These are phyloP conservation scores for Orychophragmus violaceus DNA, from an alignment of 345 rosid species.

Conservation along the genomic window DNA sequence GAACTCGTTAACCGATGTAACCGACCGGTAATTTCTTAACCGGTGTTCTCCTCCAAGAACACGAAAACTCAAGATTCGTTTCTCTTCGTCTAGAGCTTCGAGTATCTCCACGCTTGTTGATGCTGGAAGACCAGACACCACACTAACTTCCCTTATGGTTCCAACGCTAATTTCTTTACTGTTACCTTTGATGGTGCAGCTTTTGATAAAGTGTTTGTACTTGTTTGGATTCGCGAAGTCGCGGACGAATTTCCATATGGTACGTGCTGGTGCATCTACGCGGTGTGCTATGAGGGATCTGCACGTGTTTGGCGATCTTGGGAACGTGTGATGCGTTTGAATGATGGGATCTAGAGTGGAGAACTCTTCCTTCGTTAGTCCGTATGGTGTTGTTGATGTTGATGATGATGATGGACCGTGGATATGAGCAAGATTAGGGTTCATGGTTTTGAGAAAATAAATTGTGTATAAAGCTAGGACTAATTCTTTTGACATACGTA, in stretches of 20 bases:
- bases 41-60: constrained; percentile 33
- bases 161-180: constrained; percentile 21
- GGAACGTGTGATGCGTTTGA: constrained; percentile 19
- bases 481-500: constrained; percentile 12
- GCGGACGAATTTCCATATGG: constrained; percentile 25
- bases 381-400: constrained; percentile 11
- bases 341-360: constrained; percentile 20
- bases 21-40: constrained; percentile 30
- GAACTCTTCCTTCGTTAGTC: constrained; percentile 18
- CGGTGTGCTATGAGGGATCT: constrained; percentile 27
- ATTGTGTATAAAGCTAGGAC: constrained; percentile 4
- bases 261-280: constrained; percentile 23
- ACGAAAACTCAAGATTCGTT: constrained; percentile 20
- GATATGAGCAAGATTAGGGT: constrained; percentile 3
- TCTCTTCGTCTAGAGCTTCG: constrained; percentile 25
- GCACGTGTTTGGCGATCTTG: constrained; percentile 24
- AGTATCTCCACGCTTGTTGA: constrained; percentile 30
- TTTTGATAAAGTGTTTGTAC: constrained; percentile 32
- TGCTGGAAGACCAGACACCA: constrained; percentile 30
- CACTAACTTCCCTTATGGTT: constrained; percentile 25
- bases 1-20: constrained; percentile 30
- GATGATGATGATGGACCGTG: not conserved
- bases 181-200: constrained; percentile 23
- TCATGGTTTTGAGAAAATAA: constrained; percentile 16
- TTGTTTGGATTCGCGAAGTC: constrained; percentile 26